A percentile compares a stretch with the other conserved stretches of the same genome.
phyloP scores from a whole-genome alignment of 2,329 filamentous ascomycete genomes.

The Diaporthe sp. region DNA sequence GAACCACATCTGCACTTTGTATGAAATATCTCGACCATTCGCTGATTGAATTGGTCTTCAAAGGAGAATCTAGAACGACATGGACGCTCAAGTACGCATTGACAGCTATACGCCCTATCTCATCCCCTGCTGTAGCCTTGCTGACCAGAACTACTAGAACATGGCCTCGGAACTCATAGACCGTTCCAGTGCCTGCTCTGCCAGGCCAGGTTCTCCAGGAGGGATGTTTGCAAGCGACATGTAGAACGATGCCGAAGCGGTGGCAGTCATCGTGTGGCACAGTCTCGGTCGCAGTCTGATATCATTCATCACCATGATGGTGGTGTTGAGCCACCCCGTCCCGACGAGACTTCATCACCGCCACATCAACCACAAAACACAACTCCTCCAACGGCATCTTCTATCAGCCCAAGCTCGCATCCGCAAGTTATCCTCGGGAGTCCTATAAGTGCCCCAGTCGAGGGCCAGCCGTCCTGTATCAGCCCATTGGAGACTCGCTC shows the following conservation, averaged over 20 bases:
- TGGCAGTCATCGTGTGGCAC: background rate
- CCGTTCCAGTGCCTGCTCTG: constrained; percentile 42
- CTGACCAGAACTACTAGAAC: constrained; percentile 37
- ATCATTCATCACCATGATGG: background rate
- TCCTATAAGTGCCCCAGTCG: background rate
- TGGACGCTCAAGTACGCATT: constrained; percentile 41
- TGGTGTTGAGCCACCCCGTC: background rate
- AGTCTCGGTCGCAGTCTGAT: background rate
- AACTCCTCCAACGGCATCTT: background rate
- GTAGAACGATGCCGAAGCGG: constrained; percentile 37
- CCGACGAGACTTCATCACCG: constrained; percentile 20
- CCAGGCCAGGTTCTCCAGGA: constrained; percentile 40
- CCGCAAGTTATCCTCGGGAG: background rate
- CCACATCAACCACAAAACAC: background rate
- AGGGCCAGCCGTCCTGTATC: background rate
- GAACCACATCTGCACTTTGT: background rate
- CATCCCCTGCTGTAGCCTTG: background rate
- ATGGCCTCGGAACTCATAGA: constrained; percentile 40
- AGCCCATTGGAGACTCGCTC: background rate
- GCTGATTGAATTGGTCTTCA: background rate
- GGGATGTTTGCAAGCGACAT: constrained; percentile 42
- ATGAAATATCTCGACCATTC: background rate
- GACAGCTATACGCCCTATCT: background rate
- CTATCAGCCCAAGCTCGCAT: background rate
- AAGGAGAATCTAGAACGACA: constrained; percentile 44